Evolutionary conservation across 192 early-diverging fungal genomes (phyloP).

Genomic region (Obelidium mucronatum): DNA sequence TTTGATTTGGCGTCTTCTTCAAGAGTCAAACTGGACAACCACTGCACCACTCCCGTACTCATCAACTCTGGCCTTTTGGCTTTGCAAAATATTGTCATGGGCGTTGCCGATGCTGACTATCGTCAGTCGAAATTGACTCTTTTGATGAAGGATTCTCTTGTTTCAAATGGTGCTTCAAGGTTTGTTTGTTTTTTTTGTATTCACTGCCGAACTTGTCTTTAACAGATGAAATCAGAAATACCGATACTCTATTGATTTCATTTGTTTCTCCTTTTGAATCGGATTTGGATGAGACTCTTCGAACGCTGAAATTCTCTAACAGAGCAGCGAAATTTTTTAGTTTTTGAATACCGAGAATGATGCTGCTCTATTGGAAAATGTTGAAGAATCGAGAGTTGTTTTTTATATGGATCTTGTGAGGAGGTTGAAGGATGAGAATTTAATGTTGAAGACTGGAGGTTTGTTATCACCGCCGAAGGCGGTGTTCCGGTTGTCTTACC

Average conservation of each 20-base stretch:
- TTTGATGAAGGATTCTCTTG: conserved; percentile 11
- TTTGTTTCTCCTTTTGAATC: conserved; percentile 14
- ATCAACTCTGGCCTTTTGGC: conserved; percentile 18
- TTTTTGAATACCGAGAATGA: no score
- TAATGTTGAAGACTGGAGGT: conserved; percentile 8
- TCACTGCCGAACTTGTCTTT: no score
- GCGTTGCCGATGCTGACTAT: neutral
- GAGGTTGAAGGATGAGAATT: conserved; percentile 28
- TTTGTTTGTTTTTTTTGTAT: neutral
- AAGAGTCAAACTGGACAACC: neutral
- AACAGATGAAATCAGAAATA: conserved; percentile 10
- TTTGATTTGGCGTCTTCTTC: neutral
- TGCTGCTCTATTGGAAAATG: no score
- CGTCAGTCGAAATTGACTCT: neutral
- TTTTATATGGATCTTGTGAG: no score
- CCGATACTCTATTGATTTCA: neutral
- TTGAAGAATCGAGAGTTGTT: no score
- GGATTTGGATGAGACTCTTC: neutral
- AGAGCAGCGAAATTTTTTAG: no score
- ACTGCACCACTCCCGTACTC: neutral
- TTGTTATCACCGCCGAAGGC: no score
- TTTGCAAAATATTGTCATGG: conserved; percentile 1
- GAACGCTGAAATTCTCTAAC: conserved; percentile 14
- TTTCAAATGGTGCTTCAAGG: neutral
- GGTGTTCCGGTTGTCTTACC: no score